phyloP scores from a whole-genome alignment of 2,329 filamentous ascomycete genomes.

The Leptoxyphium fumago region DNA sequence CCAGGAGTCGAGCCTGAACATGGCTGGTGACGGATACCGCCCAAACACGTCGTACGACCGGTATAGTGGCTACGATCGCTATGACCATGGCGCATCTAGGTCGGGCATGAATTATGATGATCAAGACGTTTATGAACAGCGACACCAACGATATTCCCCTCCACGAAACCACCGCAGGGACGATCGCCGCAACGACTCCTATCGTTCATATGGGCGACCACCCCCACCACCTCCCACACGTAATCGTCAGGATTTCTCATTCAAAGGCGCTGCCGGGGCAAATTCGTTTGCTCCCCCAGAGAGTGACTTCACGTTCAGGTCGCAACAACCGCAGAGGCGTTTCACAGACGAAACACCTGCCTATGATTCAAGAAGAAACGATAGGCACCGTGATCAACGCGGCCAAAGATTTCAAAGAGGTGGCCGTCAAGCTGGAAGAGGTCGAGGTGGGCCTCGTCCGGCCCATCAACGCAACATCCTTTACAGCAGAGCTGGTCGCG shows the following conservation, averaged over 20 bases:
- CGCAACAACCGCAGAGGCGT: slow-evolving; percentile 8
- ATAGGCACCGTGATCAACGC: neutral
- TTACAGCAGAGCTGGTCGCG: slow-evolving; percentile 21
- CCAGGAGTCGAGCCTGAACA: neutral
- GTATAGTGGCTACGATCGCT: neutral
- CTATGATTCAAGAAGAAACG: slow-evolving; percentile 1
- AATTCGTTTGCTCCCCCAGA: slow-evolving; percentile 2
- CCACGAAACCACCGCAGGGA: neutral
- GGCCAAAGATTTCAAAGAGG: slow-evolving; percentile 1
- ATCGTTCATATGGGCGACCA: neutral
- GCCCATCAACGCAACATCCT: slow-evolving; percentile 32
- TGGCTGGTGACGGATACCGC: neutral
- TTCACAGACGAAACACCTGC: slow-evolving; percentile 2
- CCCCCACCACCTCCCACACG: neutral
- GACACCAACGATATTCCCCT: neutral
- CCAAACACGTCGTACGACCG: neutral
- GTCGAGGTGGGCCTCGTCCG: slow-evolving; percentile 13
- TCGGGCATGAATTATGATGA: neutral
- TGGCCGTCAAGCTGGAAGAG: slow-evolving; percentile 3
- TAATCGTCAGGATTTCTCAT: slow-evolving; percentile 7
- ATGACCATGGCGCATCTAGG: neutral
- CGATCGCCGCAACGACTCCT: neutral
- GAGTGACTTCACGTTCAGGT: slow-evolving; percentile 13
- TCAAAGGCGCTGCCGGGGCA: slow-evolving; percentile 12
- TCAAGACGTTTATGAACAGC: neutral